Evolutionary conservation across 371 early-diverging fungal species (phyloP).

Genomic region (Blakeslea trispora): DNA sequence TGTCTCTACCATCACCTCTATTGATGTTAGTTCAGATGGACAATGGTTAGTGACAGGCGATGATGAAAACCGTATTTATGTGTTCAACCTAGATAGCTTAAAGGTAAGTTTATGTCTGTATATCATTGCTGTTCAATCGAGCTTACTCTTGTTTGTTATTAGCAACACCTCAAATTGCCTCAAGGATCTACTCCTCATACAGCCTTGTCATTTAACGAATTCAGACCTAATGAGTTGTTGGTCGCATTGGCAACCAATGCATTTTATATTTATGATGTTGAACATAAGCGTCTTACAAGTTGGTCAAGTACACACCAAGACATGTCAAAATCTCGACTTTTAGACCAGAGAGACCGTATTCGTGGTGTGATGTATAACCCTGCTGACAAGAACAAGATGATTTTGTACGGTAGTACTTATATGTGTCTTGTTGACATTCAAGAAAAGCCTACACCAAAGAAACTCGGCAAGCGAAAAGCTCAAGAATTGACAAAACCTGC

Average conservation of each 20-base stretch:
- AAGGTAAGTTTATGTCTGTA: conserved; percentile 48
- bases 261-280: conserved; percentile 80
- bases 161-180: conserved; percentile 75
- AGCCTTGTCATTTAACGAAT: conserved; percentile 71
- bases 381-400: conserved; percentile 59
- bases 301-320: conserved; percentile 80
- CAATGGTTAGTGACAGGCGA: conserved; percentile 85
- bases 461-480: conserved; percentile 36
- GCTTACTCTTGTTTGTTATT: conserved; percentile 4
- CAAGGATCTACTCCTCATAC: conserved; percentile 67
- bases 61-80: conserved; percentile 68
- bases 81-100: conserved; percentile 77
- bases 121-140: background rate
- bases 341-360: conserved; percentile 66
- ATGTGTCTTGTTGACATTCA: conserved; percentile 76
- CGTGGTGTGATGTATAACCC: conserved; percentile 76
- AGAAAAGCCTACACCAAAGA: conserved; percentile 34
- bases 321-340: conserved; percentile 47
- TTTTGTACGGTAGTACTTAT: conserved; percentile 72
- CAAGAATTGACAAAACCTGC: conserved; percentile 28
- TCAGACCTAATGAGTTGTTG: conserved; percentile 58
- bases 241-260: conserved; percentile 71
- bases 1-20: conserved; percentile 58
- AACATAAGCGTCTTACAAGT: conserved; percentile 63
- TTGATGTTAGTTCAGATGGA: conserved; percentile 78